Evolutionary conservation across 139 green algal species (phyloP).

Genomic region (Zygnema cylindricum): DNA sequence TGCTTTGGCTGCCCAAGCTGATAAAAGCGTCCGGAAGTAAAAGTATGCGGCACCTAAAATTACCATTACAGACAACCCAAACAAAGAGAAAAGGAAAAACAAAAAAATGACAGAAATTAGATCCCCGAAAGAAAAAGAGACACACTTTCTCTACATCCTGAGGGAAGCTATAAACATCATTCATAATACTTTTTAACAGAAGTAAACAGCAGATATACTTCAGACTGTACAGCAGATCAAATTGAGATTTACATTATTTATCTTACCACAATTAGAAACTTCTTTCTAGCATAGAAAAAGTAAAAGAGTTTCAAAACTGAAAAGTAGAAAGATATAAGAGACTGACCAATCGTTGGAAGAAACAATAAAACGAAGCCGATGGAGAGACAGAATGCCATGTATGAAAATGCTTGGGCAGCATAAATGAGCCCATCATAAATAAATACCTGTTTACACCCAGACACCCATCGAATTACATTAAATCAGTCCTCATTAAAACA

Average conservation of each 20-base stretch:
- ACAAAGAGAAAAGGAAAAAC: background rate
- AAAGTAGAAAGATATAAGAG: too few relatives aligned
- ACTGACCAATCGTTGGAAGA: conserved; percentile 59
- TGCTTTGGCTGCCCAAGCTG: conserved; percentile 69
- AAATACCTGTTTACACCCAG: conserved; percentile 66
- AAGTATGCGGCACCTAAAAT: conserved; percentile 36
- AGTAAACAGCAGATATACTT: background rate
- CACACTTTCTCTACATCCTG: background rate
- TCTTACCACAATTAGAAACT: conserved; percentile 4
- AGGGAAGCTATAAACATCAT: background rate
- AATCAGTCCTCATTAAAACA: too few relatives aligned
- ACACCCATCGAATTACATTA: too few relatives aligned
- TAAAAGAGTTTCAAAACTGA: too few relatives aligned
- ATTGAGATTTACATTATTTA: background rate
- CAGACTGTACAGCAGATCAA: background rate
- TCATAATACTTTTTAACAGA: background rate
- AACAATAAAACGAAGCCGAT: conserved; percentile 70
- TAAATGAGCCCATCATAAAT: conserved; percentile 75
- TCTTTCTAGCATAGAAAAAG: background rate
- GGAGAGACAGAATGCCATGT: conserved; percentile 65
- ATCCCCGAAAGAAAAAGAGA: background rate
- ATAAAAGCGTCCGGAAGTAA: conserved; percentile 53
- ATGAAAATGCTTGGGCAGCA: conserved; percentile 71
- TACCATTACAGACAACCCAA: background rate
- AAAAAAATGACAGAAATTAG: background rate